phyloP scores from a whole-genome alignment of 495 filamentous ascomycete genomes.

The Hypoxylon lienhwacheense region DNA sequence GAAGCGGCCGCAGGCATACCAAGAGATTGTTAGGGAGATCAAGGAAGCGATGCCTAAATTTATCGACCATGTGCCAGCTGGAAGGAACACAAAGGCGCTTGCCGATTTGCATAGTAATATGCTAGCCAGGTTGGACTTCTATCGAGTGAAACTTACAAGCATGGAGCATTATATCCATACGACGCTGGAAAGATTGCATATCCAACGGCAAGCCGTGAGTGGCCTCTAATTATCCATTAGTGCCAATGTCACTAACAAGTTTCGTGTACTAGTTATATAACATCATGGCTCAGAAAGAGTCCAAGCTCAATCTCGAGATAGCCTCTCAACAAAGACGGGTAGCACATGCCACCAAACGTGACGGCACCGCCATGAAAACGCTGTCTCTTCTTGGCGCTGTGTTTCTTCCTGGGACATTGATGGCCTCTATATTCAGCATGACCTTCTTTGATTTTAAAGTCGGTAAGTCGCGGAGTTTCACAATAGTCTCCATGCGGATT shows the following conservation, averaged over 20 bases:
- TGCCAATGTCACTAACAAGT: conserved; percentile 6
- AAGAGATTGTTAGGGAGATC: conserved; percentile 53
- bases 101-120: conserved; percentile 49
- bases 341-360: conserved; percentile 58
- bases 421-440: conserved; percentile 59
- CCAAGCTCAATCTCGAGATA: conserved; percentile 58
- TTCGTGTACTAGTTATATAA: conserved; percentile 52
- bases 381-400: conserved; percentile 58
- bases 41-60: conserved; percentile 49
- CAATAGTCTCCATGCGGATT: background rate
- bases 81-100: conserved; percentile 31
- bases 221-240: background rate
- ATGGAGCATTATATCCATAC: conserved; percentile 60
- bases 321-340: conserved; percentile 58
- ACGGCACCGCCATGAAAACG: conserved; percentile 59
- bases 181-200: conserved; percentile 54
- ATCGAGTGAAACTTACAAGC: conserved; percentile 55
- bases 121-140: conserved; percentile 55
- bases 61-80: conserved; percentile 26
- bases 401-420: conserved; percentile 57
- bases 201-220: conserved; percentile 58
- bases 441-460: conserved; percentile 58
- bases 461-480: conserved; percentile 27
- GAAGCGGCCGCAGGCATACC: conserved; percentile 60
- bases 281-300: conserved; percentile 61